Evolutionary conservation across 768 basidiomycete genomes (phyloP), one percentile per base, ranked within the genome.

Genomic region (Boletus coccyginus): DNA sequence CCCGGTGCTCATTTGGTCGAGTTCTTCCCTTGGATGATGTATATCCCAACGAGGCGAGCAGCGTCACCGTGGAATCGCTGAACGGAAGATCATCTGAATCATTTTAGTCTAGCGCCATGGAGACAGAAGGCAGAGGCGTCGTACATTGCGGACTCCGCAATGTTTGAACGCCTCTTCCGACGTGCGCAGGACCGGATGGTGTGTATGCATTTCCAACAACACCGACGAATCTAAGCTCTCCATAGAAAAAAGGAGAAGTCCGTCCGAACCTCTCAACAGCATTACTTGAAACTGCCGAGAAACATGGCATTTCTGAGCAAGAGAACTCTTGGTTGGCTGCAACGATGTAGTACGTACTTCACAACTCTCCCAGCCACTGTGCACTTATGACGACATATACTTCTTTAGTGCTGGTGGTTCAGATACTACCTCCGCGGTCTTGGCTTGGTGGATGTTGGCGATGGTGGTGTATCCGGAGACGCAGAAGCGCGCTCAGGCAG

Each of bases 1-100:
- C 76, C 75, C 38, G 77, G 77, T 3, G 63, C 67, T 31, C 70
- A 70, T 55, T 31, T 73, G 27, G 75, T 75, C 24, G 75, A 76
- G 53, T 65, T 71, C 47, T 72, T 76, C 51, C 69, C 73, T 3
- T 69, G 62, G 55, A 67, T 77, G 65, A 62, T 61, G 41, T 54
- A 65, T 40, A 51, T 77, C 9, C 75, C 75, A 0, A 29, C 49
- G 9, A 66, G 57, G 51, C 38, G 32, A 47, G 45, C 36, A n/a
- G 21, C 1, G 12, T 46, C 19, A 14, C 10, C 24, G 2, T 29
- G 10, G 35, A 16, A 16, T 27, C 13, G 9, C 17, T n/a, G 14
- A 27, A n/a, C 27, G 27, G 9, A 10, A 12, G 7, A 19, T 53
- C 8, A 42, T 41, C 5, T 6, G 0, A 7, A 5, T 29, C 53